Conservation (phyloP, 106 monocot species). For the Allium fistulosum region DNA sequence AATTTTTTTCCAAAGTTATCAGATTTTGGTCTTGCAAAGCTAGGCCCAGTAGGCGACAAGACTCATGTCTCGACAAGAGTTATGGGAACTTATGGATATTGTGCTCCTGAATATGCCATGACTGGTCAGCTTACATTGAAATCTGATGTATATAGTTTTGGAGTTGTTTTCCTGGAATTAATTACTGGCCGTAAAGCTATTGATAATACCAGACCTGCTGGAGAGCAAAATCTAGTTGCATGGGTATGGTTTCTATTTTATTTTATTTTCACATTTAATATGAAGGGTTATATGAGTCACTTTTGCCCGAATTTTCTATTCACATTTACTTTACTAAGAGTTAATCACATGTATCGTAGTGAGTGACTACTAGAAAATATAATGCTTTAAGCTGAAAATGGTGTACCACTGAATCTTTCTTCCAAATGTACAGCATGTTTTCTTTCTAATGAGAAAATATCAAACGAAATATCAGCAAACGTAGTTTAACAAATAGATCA, state of each 20-base stretch:
- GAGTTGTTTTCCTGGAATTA: conserved; percentile 17
- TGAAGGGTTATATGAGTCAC: not conserved
- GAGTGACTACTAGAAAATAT: too few relatives aligned
- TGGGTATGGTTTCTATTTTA: conserved; percentile 7
- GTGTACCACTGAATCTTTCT: too few relatives aligned
- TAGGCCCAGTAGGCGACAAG: conserved; percentile 20
- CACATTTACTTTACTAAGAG: too few relatives aligned
- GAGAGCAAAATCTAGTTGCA: conserved; percentile 23
- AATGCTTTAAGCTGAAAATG: too few relatives aligned
- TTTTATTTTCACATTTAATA: not conserved
- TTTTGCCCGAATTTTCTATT: not conserved
- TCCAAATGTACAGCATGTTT: too few relatives aligned
- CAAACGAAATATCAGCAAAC: too few relatives aligned
- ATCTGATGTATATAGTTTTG: conserved; percentile 26
- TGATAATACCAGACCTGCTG: conserved; percentile 13
- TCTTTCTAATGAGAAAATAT: too few relatives aligned
- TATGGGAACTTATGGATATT: conserved; percentile 19
- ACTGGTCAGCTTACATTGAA: conserved; percentile 15
- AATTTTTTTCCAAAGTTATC: conserved; percentile 17
- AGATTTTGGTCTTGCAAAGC: conserved; percentile 25
- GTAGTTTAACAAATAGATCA: too few relatives aligned
- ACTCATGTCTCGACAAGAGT: conserved; percentile 15
- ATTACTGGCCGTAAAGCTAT: conserved; percentile 18
- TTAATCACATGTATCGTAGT: too few relatives aligned
- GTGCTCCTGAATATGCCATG: conserved; percentile 21